Evolutionary conservation across 164 flowering plant genomes (phyloP).

Genomic region (Dillenia suffruticosa): DNA sequence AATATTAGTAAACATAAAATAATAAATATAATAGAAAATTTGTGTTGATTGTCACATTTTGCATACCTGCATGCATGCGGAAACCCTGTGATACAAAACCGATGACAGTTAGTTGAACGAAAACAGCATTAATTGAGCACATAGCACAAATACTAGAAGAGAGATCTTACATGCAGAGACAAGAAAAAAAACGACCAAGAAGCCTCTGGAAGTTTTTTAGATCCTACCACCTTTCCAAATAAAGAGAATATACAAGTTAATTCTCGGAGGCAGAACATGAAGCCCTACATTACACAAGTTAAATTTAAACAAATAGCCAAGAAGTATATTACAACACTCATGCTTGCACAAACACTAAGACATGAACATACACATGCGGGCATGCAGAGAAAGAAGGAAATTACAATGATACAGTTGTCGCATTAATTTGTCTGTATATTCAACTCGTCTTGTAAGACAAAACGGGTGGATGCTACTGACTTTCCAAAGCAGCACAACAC

Average conservation of each 20-base stretch:
- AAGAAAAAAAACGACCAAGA: conserved; percentile 41
- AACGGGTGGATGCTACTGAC: conserved; percentile 76
- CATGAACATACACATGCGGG: conserved; percentile 5
- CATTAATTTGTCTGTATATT: conserved; percentile 70
- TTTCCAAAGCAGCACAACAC: conserved; percentile 58
- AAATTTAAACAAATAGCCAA: not conserved
- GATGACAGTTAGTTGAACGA: not conserved
- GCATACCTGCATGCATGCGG: conserved; percentile 76
- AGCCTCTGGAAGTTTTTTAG: conserved; percentile 39
- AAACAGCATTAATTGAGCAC: not conserved
- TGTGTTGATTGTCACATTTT: not conserved
- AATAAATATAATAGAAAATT: not conserved
- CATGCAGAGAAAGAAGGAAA: conserved; percentile 14
- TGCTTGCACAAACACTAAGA: conserved; percentile 40
- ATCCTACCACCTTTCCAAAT: conserved; percentile 42
- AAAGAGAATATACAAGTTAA: conserved; percentile 58
- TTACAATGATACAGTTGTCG: conserved; percentile 78
- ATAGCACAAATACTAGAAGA: not conserved
- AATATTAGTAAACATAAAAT: not conserved
- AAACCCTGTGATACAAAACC: conserved; percentile 42
- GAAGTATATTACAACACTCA: conserved; percentile 5
- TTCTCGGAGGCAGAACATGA: conserved; percentile 74
- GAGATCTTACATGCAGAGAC: conserved; percentile 53
- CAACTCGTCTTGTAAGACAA: conserved; percentile 78
- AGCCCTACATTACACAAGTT: conserved; percentile 32